A percentile compares a stretch with the other conserved stretches of the same genome.
Conservation (phyloP, 768 basidiomycete genomes). For the Cyclocybe aegerita region DNA sequence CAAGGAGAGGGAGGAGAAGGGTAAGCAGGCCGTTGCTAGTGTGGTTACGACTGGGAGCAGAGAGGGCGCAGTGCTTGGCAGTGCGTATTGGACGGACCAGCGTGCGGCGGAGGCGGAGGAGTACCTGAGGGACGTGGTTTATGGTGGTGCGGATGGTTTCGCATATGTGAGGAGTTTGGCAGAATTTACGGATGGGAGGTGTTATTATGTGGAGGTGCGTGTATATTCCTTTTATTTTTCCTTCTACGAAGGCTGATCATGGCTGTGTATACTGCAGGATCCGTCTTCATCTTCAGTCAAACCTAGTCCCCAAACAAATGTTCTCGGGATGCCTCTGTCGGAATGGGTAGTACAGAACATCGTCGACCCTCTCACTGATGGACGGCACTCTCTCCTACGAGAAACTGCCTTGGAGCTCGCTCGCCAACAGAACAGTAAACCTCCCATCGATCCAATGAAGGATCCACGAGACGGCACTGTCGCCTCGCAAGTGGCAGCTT, state of each 20-base stretch:
- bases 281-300: neutral
- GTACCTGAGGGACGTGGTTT: slow-evolving; percentile 74
- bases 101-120: slow-evolving; percentile 57
- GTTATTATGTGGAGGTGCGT: slow-evolving; percentile 25
- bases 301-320: slow-evolving; percentile 8
- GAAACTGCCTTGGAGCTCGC: slow-evolving; percentile 32
- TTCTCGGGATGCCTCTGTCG: slow-evolving; percentile 37
- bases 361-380: slow-evolving; percentile 47
- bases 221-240: neutral
- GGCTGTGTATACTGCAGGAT: neutral
- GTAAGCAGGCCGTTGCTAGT: slow-evolving; percentile 14
- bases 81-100: slow-evolving; percentile 49
- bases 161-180: slow-evolving; percentile 79
- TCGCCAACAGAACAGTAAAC: slow-evolving; percentile 7
- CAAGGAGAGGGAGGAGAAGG: slow-evolving; percentile 10
- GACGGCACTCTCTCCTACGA: slow-evolving; percentile 44
- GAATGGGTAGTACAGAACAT: slow-evolving; percentile 44
- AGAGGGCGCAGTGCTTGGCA: slow-evolving; percentile 14
- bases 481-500: slow-evolving; percentile 35
- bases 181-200: slow-evolving; percentile 57
- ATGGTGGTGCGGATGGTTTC: slow-evolving; percentile 74
- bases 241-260: neutral
- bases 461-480: slow-evolving; percentile 22
- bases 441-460: neutral
- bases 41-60: slow-evolving; percentile 6